phyloP scores from a whole-genome alignment of 2,329 filamentous ascomycete species.

The Phaeosphaeriaceae sp. region DNA sequence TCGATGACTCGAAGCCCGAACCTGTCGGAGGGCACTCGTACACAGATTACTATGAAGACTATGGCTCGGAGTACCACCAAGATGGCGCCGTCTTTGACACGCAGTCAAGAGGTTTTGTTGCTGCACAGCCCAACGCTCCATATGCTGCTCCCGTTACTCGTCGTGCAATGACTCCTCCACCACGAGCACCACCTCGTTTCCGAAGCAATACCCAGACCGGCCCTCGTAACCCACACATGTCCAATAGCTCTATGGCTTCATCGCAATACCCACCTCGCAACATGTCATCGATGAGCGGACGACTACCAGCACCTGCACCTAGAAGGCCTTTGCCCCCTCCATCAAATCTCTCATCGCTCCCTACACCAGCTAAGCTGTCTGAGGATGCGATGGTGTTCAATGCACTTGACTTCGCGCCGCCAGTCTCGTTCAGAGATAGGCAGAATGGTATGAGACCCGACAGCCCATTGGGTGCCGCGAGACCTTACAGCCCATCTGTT shows the following conservation, averaged over 20 bases:
- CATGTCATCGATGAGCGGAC: slow-evolving; percentile 51
- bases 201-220: slow-evolving; percentile 41
- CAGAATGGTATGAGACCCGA: slow-evolving; percentile 69
- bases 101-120: slow-evolving; percentile 69
- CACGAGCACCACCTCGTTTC: slow-evolving; percentile 67
- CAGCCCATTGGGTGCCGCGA: slow-evolving; percentile 62
- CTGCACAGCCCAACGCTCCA: slow-evolving; percentile 56
- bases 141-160: slow-evolving; percentile 85
- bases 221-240: slow-evolving; percentile 52
- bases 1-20: slow-evolving; percentile 76
- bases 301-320: slow-evolving; percentile 43
- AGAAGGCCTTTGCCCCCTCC: slow-evolving; percentile 74
- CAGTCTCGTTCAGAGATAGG: slow-evolving; percentile 65
- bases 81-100: slow-evolving; percentile 65
- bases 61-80: slow-evolving; percentile 71
- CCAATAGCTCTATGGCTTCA: slow-evolving; percentile 58
- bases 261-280: slow-evolving; percentile 48
- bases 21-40: slow-evolving; percentile 41
- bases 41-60: slow-evolving; percentile 74
- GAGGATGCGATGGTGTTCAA: slow-evolving; percentile 76
- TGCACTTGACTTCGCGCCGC: slow-evolving; percentile 87
- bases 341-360: slow-evolving; percentile 73
- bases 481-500: slow-evolving; percentile 76
- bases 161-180: slow-evolving; percentile 95
- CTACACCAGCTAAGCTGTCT: slow-evolving; percentile 82